Evolutionary conservation across 73 alveolate genomes (phyloP).

Genomic region (Paramecium primaurelia): DNA sequence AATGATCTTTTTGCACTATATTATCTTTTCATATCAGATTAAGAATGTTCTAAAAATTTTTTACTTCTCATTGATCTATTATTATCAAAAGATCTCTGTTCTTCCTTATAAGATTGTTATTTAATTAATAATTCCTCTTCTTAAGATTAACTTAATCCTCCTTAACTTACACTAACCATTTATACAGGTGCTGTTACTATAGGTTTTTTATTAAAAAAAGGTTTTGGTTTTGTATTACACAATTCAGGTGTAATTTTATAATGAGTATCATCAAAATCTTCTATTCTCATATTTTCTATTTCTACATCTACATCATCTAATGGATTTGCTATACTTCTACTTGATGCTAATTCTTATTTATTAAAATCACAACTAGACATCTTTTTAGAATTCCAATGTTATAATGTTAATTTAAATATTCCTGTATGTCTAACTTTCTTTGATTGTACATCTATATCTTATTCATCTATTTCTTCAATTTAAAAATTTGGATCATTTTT

Average conservation of each 20-base stretch:
- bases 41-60: not conserved
- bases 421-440: conserved; percentile 23
- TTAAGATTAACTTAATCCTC: not conserved
- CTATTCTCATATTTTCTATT: not conserved
- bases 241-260: not conserved
- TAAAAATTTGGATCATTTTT: not conserved
- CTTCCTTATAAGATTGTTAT: not conserved
- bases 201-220: not conserved
- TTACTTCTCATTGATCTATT: not conserved
- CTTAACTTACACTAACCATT: not conserved
- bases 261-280: conserved; percentile 51
- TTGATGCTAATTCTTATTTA: not conserved
- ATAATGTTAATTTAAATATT: not conserved
- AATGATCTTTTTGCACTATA: not conserved
- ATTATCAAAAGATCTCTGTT: not conserved
- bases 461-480: conserved; percentile 7
- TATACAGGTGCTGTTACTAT: not conserved
- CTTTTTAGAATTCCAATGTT: not conserved
- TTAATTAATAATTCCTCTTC: not conserved
- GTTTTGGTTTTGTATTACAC: not conserved
- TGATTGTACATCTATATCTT: not conserved
- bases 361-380: not conserved
- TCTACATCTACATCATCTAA: not conserved
- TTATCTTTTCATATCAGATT: not conserved
- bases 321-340: conserved; percentile 20